phyloP scores from a whole-genome alignment of 306 rosid genomes.

The Neltuma alba region DNA sequence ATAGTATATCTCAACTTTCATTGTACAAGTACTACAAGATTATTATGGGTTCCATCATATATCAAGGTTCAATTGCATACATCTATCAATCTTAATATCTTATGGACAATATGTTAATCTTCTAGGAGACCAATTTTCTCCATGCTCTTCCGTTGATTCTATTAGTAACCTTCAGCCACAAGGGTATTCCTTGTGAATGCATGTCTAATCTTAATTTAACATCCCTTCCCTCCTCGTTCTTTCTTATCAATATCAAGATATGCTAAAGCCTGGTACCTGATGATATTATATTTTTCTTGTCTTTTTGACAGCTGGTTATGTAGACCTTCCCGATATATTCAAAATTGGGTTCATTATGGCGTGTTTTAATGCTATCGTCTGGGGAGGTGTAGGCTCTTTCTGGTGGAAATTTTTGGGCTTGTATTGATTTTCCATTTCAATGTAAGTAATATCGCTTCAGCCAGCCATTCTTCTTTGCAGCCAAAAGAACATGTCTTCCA shows the following conservation, averaged over 20 bases:
- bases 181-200: slow-evolving; percentile 25
- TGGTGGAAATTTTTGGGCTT: slow-evolving; percentile 98
- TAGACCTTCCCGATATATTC: slow-evolving; percentile 84
- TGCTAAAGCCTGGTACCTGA: slow-evolving; percentile 37
- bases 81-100: slow-evolving; percentile 29
- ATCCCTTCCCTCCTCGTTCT: background rate
- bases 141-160: slow-evolving; percentile 21
- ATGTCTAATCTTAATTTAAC: background rate
- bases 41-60: too few relatives aligned
- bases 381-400: slow-evolving; percentile 71
- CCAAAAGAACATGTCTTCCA: slow-evolving; percentile 39
- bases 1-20: background rate
- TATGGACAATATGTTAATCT: slow-evolving; percentile 2
- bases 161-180: slow-evolving; percentile 12
- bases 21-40: background rate
- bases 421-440: slow-evolving; percentile 53
- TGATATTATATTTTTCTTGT: slow-evolving; percentile 9
- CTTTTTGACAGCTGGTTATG: slow-evolving; percentile 77
- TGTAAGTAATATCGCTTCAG: slow-evolving; percentile 48
- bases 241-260: background rate
- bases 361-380: slow-evolving; percentile 64
- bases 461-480: slow-evolving; percentile 35
- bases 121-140: background rate
- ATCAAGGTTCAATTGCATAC: background rate
- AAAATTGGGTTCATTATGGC: slow-evolving; percentile 73